These are phyloP conservation scores for Pistacia vera DNA, from an alignment of 345 rosid species.

Conservation along the genomic window DNA sequence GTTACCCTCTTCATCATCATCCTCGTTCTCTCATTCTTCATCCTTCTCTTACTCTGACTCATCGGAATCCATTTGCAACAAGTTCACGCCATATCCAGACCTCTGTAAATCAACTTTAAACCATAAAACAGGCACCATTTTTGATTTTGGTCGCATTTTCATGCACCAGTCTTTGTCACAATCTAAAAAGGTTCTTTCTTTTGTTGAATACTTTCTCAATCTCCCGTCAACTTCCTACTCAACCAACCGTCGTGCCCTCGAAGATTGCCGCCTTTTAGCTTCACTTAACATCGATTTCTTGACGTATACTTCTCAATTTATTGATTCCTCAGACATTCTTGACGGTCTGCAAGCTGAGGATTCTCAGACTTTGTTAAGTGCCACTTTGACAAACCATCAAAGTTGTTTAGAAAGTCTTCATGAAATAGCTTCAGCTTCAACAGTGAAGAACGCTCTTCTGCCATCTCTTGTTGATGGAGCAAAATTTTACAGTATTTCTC, in stretches of 20 bases:
- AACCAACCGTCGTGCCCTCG: slow-evolving; percentile 23
- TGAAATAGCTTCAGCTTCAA: slow-evolving; percentile 13
- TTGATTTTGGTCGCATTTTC: slow-evolving; percentile 27
- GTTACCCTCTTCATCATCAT: neutral
- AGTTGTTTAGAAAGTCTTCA: slow-evolving; percentile 42
- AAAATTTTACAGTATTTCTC: slow-evolving; percentile 27
- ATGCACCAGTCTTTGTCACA: slow-evolving; percentile 18
- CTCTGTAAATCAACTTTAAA: slow-evolving; percentile 30
- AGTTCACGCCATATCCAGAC: slow-evolving; percentile 21
- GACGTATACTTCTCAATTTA: slow-evolving; percentile 11
- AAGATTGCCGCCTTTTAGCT: slow-evolving; percentile 39
- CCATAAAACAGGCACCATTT: slow-evolving; percentile 18
- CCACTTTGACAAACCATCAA: slow-evolving; percentile 39
- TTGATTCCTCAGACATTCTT: slow-evolving; percentile 13
- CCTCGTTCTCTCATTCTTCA: neutral
- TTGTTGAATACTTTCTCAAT: slow-evolving; percentile 10
- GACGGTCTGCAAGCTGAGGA: slow-evolving; percentile 22
- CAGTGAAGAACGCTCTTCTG: slow-evolving; percentile 12
- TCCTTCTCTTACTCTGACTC: neutral
- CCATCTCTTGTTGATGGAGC: slow-evolving; percentile 23
- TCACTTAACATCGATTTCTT: slow-evolving; percentile 32
- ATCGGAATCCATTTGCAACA: slow-evolving; percentile 23
- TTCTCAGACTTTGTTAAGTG: slow-evolving; percentile 38
- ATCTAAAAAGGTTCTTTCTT: slow-evolving; percentile 19
- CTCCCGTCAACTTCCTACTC: slow-evolving; percentile 19